A percentile compares a stretch with the other conserved stretches of the same genome.
Conservation (phyloP, 2,329 filamentous ascomycete genomes). For the Trichoderma endophyticum region DNA sequence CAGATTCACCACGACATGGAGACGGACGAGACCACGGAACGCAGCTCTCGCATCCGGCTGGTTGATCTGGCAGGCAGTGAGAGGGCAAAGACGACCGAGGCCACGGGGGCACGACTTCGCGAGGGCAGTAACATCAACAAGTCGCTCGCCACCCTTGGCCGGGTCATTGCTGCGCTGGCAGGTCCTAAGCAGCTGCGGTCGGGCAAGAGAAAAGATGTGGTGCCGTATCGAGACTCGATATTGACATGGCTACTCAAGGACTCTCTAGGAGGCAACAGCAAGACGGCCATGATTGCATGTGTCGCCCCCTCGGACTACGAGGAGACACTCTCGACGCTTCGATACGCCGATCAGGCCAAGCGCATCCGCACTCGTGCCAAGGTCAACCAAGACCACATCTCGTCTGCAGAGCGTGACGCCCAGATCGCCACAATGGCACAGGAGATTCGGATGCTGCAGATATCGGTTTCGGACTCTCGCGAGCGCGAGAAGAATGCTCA, state of each 20-base stretch:
- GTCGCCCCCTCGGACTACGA: slow-evolving; percentile 96
- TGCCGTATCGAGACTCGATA: slow-evolving; percentile 91
- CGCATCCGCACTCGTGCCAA: slow-evolving; percentile 90
- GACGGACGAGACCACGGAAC: slow-evolving; percentile 96
- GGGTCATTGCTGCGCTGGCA: slow-evolving; percentile 89
- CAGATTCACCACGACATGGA: slow-evolving; percentile 97
- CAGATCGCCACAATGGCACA: slow-evolving; percentile 94
- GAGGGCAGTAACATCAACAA: slow-evolving; percentile 99
- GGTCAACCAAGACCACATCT: slow-evolving; percentile 93
- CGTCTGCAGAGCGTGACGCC: slow-evolving; percentile 86
- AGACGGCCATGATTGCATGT: slow-evolving; percentile 98
- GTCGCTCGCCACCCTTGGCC: slow-evolving; percentile 89
- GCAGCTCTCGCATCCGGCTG: slow-evolving; percentile 86
- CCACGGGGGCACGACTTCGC: slow-evolving; percentile 82
- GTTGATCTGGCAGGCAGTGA: slow-evolving; percentile 95
- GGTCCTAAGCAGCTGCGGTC: slow-evolving; percentile 58
- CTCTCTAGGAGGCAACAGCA: slow-evolving; percentile 91
- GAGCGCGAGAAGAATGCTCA: slow-evolving; percentile 73
- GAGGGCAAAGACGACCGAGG: slow-evolving; percentile 91
- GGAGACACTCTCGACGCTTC: slow-evolving; percentile 90
- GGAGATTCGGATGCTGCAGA: slow-evolving; percentile 82
- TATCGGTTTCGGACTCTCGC: slow-evolving; percentile 64
- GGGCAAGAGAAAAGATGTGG: slow-evolving; percentile 61
- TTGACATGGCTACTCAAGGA: slow-evolving; percentile 88
- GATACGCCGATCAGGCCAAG: slow-evolving; percentile 97